phyloP scores from a whole-genome alignment of 768 basidiomycete genomes.

The Hericium rajendrae region DNA sequence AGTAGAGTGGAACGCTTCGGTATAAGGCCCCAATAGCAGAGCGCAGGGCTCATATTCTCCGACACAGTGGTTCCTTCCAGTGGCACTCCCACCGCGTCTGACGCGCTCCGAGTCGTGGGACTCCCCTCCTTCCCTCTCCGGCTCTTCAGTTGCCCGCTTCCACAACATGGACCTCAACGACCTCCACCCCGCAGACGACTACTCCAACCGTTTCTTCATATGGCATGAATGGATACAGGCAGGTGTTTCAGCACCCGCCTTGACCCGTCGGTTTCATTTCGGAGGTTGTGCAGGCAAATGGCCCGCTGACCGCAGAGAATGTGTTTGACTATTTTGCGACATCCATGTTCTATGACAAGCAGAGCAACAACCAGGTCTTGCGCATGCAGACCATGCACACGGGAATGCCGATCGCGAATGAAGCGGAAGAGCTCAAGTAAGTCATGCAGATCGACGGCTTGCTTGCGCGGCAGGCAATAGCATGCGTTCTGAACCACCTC shows the following conservation, averaged over 20 bases:
- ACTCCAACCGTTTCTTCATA: conserved; percentile 76
- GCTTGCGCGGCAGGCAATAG: background rate
- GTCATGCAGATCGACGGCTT: conserved; percentile 12
- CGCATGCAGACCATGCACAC: conserved; percentile 92
- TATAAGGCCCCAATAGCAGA: background rate
- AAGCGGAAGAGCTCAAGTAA: conserved; percentile 80
- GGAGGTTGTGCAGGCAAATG: conserved; percentile 45
- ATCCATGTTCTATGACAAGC: conserved; percentile 92
- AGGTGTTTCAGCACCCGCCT: conserved; percentile 3
- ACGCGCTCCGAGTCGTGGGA: background rate
- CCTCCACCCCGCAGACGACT: conserved; percentile 74
- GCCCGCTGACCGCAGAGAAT: conserved; percentile 64
- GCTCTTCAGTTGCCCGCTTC: background rate
- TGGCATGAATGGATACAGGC: conserved; percentile 90
- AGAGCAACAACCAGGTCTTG: conserved; percentile 85
- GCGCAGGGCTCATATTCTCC: background rate
- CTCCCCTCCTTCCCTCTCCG: background rate
- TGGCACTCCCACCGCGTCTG: background rate
- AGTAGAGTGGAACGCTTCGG: background rate
- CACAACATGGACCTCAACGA: conserved; percentile 44
- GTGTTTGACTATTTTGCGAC: conserved; percentile 86
- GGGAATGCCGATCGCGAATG: conserved; percentile 65
- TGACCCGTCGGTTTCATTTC: background rate
- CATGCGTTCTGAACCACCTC: background rate
- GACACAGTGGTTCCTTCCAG: background rate